These are phyloP conservation scores for Wilcoxina mikolae DNA, from an alignment of 495 filamentous ascomycete species.

Conservation along the genomic window DNA sequence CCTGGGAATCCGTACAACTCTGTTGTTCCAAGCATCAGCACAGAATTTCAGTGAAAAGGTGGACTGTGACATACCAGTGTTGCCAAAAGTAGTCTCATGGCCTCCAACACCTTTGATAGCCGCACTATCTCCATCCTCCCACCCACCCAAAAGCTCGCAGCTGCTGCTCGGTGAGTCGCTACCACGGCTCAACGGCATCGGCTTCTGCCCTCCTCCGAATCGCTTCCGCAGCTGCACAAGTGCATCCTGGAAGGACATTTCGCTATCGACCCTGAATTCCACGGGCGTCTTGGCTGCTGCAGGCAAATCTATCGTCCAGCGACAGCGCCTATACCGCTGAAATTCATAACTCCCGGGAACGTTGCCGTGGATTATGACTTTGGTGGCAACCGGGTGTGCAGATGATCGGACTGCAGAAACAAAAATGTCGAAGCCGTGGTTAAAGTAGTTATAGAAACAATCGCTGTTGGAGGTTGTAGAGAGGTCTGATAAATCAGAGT, in stretches of 20 bases:
- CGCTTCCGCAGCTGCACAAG: constrained; percentile 51
- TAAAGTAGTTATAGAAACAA: constrained; percentile 94
- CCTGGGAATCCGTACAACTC: constrained; percentile 91
- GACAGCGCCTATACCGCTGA: constrained; percentile 78
- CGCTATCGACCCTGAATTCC: constrained; percentile 44
- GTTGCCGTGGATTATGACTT: constrained; percentile 82
- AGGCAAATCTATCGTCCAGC: constrained; percentile 65
- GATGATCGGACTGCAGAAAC: constrained; percentile 58
- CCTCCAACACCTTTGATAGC: constrained; percentile 18
- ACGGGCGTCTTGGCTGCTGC: constrained; percentile 17
- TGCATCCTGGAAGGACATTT: constrained; percentile 58
- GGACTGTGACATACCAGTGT: constrained; percentile 19
- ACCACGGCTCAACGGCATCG: constrained; percentile 80
- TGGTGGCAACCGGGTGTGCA: constrained; percentile 58
- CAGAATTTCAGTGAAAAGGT: no score
- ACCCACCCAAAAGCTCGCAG: constrained; percentile 73
- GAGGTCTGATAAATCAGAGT: constrained; percentile 44
- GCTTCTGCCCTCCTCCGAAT: constrained; percentile 51
- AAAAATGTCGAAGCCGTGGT: constrained; percentile 87
- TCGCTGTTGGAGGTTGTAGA: constrained; percentile 41
- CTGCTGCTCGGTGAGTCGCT: constrained; percentile 85
- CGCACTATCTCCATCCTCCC: constrained; percentile 54
- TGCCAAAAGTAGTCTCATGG: constrained; percentile 32
- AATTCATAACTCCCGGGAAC: constrained; percentile 93
- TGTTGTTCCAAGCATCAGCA: constrained; percentile 35